Base-by-base conservation (phyloP, 352 stramenopile genomes). In the Globisporangium mamillatum region DNA sequence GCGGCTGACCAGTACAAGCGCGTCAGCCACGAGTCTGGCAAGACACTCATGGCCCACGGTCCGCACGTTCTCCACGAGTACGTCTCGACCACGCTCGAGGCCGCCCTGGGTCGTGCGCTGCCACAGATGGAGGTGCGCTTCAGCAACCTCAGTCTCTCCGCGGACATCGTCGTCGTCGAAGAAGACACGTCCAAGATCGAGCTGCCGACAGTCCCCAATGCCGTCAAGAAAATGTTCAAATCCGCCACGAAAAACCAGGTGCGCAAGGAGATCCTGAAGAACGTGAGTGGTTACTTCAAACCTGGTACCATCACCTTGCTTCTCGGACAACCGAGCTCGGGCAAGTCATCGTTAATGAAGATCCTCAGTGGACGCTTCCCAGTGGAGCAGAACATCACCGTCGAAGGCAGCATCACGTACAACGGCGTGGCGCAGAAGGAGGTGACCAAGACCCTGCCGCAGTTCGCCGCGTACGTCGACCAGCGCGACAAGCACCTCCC, bases 401-500 rank as follows among this genome's bases (percentile, higher is more conserved):
- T 56, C 50, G 50, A 56, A 0, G 50, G 22, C 7, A 8, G 18
- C 22, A 32, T 56, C 22, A 29, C 50, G 0, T 56, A 56, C 22
- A 32, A 32, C 27, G 27, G 27, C 27, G 27, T 32, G 27, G 2
- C 27, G 27, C 27, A 32, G 27, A 32, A 56, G 1, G 3, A 27
- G 8, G 18, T 56, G 7, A 56, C 8, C 7, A 56, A 56, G 50
- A 32, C 22, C 2, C 50, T 56, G 8, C 68, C 73, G 38, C 72
- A 78, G 63, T 63, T 77, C 4, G 55, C 63, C 20, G 68, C 67
- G n/a, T 79, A 81, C 60, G 57, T 69, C 24, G 64, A 29, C 20
- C 75, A 80, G 60, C 66, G 73, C 22, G 91, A 97, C 75, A 97
- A 75, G 97, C 91, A 38, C 80, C 97, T 94, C 98, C 69, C 81